phyloP scores from a whole-genome alignment of 495 filamentous ascomycete species.

The Penicillium lividum region DNA sequence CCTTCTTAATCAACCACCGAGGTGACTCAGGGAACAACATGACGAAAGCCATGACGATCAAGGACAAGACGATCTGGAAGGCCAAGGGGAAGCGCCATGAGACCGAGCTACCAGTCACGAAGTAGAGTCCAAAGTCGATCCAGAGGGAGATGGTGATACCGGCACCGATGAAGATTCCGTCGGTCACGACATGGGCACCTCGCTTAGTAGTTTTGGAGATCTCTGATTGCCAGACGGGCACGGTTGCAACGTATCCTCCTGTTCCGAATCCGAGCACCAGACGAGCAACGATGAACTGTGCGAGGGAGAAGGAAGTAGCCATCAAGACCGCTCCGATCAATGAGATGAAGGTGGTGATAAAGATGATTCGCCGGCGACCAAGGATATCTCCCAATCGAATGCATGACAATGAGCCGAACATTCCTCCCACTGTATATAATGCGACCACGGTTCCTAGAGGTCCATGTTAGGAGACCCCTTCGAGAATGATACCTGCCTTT shows the following conservation, averaged over 20 bases:
- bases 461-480: not conserved
- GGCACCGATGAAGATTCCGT: conserved; percentile 65
- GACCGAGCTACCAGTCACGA: conserved; percentile 50
- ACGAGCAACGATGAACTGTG: conserved; percentile 48
- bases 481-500: not conserved
- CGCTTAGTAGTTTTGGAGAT: conserved; percentile 60
- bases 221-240: conserved; percentile 66
- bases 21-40: conserved; percentile 61
- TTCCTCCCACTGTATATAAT: conserved; percentile 36
- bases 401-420: conserved; percentile 36
- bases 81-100: conserved; percentile 66
- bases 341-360: conserved; percentile 31
- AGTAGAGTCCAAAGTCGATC: conserved; percentile 61
- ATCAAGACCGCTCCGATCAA: conserved; percentile 47
- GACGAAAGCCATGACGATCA: conserved; percentile 49
- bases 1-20: conserved; percentile 58
- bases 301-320: conserved; percentile 38
- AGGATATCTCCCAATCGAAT: conserved; percentile 35
- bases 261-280: conserved; percentile 62
- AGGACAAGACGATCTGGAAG: conserved; percentile 60
- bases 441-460: conserved; percentile 34
- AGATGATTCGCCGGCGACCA: conserved; percentile 36
- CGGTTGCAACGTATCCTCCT: conserved; percentile 62
- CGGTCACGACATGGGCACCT: conserved; percentile 64
- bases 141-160: conserved; percentile 68